Base-by-base conservation (phyloP, 768 basidiomycete genomes). In the Hysterangium stoloniferum region DNA sequence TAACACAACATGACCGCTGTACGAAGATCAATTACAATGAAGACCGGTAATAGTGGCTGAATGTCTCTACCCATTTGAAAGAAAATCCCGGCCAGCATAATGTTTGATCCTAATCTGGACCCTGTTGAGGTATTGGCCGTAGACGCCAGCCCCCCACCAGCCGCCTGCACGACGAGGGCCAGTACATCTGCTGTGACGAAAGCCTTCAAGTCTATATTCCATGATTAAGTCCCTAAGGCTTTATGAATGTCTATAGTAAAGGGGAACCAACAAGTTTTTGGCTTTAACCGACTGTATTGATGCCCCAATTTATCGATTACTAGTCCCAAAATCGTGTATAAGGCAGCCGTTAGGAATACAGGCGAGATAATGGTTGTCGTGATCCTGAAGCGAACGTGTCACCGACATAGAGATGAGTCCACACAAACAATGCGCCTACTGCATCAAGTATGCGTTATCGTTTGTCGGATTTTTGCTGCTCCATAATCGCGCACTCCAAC, bases 41-140 rank as follows among this genome's bases (percentile, higher is more conserved):
- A 49, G 25, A 13, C 19, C 13, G 11, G 19, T 11, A 49, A 3
- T 17, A 3, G 17, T 12, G 2, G 40, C 9, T 38, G 28, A 17
- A 37, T 8, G 13, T 15, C 71, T 50, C 33, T n/a, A 72, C 73
- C 60, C 49, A 81, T 64, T 58, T 85, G 82, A 57, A 84, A 73
- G 15, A 67, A 66, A 54, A 86, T 83, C 44, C 82, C 84, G 1
- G 65, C 77, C 9, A 82, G 68, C 79, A 83, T 81, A 57, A 81
- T 69, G 44, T 74, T 56, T 8, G 69, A 71, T 41, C 49, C 49
- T 25, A n/a, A 13, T 7, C 43, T 51, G 12, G 15, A n/a, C n/a
- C n/a, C 15, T 24, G 37, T 32, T 25, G 38, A 6, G n/a, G n/a
- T n/a, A 29, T 25, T 12, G 20, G 7, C n/a, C n/a, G n/a, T n/a